Conservation (phyloP, 2,329 filamentous ascomycete species). For the Xylariaceae sp. region DNA sequence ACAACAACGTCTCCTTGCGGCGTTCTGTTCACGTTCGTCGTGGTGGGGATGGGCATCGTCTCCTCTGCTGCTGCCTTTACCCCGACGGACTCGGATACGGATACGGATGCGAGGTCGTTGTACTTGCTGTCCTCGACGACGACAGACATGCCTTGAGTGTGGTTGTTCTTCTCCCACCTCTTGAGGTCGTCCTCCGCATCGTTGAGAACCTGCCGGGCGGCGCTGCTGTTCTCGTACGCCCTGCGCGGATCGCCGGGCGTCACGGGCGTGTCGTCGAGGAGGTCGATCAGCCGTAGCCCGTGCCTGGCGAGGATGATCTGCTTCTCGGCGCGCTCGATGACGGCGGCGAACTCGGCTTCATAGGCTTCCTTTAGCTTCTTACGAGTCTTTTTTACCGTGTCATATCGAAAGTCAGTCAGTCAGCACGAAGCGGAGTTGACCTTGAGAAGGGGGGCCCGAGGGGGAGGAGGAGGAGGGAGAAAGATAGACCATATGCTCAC, state of each 20-base stretch:
- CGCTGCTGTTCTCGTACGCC: slow-evolving; percentile 59
- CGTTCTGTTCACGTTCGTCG: no score
- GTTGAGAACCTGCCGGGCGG: slow-evolving; percentile 80
- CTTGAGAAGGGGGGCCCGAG: no score
- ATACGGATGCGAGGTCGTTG: no score
- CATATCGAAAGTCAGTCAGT: not conserved
- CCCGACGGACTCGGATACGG: no score
- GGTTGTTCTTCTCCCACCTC: slow-evolving; percentile 52
- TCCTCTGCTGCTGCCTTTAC: no score
- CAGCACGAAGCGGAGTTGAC: no score
- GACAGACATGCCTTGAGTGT: no score
- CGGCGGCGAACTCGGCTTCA: slow-evolving; percentile 78
- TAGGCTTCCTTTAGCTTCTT: slow-evolving; percentile 96
- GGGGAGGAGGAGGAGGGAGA: no score
- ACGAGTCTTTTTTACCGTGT: slow-evolving; percentile 58
- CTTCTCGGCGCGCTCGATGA: slow-evolving; percentile 95
- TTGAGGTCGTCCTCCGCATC: slow-evolving; percentile 87
- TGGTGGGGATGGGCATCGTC: no score
- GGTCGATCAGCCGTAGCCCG: slow-evolving; percentile 74
- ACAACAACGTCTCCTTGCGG: no score
- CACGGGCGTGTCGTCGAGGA: slow-evolving; percentile 85
- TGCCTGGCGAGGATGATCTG: slow-evolving; percentile 91
- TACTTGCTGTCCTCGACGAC: no score
- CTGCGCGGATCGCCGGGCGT: slow-evolving; percentile 75
- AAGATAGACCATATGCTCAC: slow-evolving; percentile 60